Conservation (phyloP, 352 stramenopile species). For the Phytophthora litchii region DNA sequence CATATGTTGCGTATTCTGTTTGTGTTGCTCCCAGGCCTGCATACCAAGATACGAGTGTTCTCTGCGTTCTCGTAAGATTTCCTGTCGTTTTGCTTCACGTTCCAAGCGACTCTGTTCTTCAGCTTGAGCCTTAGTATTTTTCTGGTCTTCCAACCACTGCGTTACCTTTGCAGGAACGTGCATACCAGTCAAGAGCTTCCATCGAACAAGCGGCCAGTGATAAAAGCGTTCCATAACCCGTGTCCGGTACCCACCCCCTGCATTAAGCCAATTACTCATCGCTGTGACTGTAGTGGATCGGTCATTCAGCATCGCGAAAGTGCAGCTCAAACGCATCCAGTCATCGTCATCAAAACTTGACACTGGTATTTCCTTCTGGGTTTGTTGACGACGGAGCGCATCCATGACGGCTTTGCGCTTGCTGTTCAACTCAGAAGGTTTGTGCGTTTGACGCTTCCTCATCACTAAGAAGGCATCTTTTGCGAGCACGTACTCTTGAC, state of each 20-base stretch:
- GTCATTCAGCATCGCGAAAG: slow-evolving; percentile 57
- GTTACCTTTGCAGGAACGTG: slow-evolving; percentile 40
- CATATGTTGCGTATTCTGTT: slow-evolving; percentile 14
- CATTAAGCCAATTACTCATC: slow-evolving; percentile 49
- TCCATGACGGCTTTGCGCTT: slow-evolving; percentile 45
- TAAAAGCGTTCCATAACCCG: slow-evolving; percentile 52
- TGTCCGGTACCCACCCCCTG: slow-evolving; percentile 40
- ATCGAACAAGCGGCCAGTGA: slow-evolving; percentile 60
- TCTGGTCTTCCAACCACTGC: slow-evolving; percentile 31
- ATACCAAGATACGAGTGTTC: slow-evolving; percentile 27
- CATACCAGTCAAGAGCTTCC: slow-evolving; percentile 62
- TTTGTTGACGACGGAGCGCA: slow-evolving; percentile 24
- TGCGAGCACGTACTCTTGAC: slow-evolving; percentile 58
- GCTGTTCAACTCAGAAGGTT: slow-evolving; percentile 27
- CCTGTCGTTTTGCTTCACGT: slow-evolving; percentile 35
- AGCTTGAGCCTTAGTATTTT: slow-evolving; percentile 12
- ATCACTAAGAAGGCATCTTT: slow-evolving; percentile 68
- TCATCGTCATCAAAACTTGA: slow-evolving; percentile 38
- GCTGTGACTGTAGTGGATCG: slow-evolving; percentile 25
- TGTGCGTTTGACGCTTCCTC: slow-evolving; percentile 54
- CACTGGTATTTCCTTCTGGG: slow-evolving; percentile 1
- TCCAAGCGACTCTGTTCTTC: slow-evolving; percentile 28
- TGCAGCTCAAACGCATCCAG: slow-evolving; percentile 61
- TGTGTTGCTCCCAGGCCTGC: slow-evolving; percentile 39
- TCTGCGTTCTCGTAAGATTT: slow-evolving; percentile 34